Percentiles rank a stretch among this genome's conserved stretches.
Conservation (phyloP, 768 basidiomycete species). For the Fibroporia radiculosa region DNA sequence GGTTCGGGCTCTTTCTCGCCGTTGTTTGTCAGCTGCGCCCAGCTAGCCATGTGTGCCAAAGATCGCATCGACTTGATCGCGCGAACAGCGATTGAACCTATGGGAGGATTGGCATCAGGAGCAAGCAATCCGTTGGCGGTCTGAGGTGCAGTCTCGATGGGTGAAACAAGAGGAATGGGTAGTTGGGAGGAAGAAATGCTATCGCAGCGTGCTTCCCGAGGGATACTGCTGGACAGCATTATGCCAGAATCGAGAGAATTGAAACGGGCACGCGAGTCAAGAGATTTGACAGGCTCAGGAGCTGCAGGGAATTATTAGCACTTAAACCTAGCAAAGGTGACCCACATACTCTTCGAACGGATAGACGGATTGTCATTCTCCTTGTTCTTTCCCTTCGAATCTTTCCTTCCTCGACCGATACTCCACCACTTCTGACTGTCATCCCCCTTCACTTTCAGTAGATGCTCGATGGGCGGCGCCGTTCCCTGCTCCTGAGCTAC, state of each 20-base stretch:
- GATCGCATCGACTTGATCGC: slow-evolving; percentile 73
- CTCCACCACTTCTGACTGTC: slow-evolving; percentile 76
- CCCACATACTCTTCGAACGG: slow-evolving; percentile 35
- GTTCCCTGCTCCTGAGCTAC: slow-evolving; percentile 22
- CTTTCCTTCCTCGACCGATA: slow-evolving; percentile 66
- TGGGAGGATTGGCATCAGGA: slow-evolving; percentile 15
- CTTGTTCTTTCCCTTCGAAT: slow-evolving; percentile 57
- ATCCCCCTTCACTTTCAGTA: slow-evolving; percentile 34
- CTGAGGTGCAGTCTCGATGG: neutral
- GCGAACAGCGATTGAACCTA: slow-evolving; percentile 65
- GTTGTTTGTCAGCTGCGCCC: slow-evolving; percentile 51
- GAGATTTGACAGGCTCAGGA: slow-evolving; percentile 35
- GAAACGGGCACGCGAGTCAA: slow-evolving; percentile 39
- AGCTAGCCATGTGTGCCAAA: slow-evolving; percentile 63
- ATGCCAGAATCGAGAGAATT: slow-evolving; percentile 52
- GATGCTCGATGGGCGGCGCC: slow-evolving; percentile 16
- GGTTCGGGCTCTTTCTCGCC: slow-evolving; percentile 19
- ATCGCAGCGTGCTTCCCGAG: slow-evolving; percentile 5
- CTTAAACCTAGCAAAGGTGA: neutral
- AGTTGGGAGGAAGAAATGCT: neutral
- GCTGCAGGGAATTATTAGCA: slow-evolving; percentile 24
- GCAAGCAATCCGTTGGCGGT: slow-evolving; percentile 13
- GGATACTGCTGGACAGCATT: slow-evolving; percentile 25
- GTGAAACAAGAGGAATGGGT: neutral
- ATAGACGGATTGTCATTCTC: slow-evolving; percentile 24